Base-by-base conservation (phyloP, 2,329 filamentous ascomycete species). In the Paraconiothyrium sp. region DNA sequence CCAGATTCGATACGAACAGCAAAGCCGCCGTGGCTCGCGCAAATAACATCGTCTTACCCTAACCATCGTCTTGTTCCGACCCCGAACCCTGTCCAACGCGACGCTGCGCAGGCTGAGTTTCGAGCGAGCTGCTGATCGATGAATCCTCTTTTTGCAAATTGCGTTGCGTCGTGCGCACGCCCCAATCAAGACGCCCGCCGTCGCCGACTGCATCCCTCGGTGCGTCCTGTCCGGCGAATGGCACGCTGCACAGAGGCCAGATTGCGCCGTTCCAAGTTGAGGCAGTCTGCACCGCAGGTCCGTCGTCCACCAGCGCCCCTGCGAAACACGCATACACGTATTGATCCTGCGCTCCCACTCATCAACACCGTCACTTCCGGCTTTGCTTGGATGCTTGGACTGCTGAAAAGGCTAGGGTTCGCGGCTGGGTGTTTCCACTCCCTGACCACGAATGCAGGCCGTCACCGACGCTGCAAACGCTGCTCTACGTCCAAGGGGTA, bases 221-320 rank as follows among this genome's bases (percentile, higher is more conserved):
- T 56, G 57, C 44, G 57, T 55, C 59, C 44, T 60, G 59, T 62
- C 60, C 66, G 61, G 59, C 75, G 50, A 76, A 76, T 76, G 68
- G 71, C 58, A 59, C 58, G 43, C 47, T 63, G 57, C 49, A 51
- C 47, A 50, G 56, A 67, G 66, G 65, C 69, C 72, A 74, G 64
- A 68, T 68, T 71, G 67, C 66, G 54, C 64, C 58, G 67, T 70
- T 75, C 69, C 72, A 73, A 71, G 71, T 74, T 71, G 74, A 78
- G 70, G 75, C 75, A 77, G 68, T 73, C 72, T 76, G 74, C 74
- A 77, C 75, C 70, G 71, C 75, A 76, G 68, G 64, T 70, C 70
- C 73, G 69, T 69, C 68, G 68, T 67, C 64, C 34, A 48, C 65
- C 66, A 70, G 60, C 71, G 68, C 72, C 73, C 75, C 71, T 70